Percentiles rank a stretch among this genome's conserved stretches.
phyloP scores from a whole-genome alignment of 257 asterid genomes.

The Lithospermum erythrorhizon region DNA sequence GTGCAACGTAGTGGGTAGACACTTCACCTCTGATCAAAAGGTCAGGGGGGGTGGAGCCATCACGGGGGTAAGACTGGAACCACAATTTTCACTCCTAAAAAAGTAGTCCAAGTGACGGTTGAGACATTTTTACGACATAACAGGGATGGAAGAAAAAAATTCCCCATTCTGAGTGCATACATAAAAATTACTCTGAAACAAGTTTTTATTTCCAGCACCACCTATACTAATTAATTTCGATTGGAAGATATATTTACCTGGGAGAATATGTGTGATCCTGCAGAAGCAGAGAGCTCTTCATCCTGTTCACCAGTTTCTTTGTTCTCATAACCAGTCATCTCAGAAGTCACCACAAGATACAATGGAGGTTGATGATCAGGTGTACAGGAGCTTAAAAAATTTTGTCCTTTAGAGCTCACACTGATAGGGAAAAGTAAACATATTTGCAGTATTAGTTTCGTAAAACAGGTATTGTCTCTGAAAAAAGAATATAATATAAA shows the following conservation, averaged over 20 bases:
- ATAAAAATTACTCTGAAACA: not conserved
- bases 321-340: conserved; percentile 39
- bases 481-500: not conserved
- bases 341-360: conserved; percentile 46
- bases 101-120: too few species aligned
- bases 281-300: conserved; percentile 25
- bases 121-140: too few species aligned
- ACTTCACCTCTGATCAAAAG: too few species aligned
- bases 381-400: conserved; percentile 65
- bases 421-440: conserved; percentile 28
- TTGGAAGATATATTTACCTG: conserved; percentile 24
- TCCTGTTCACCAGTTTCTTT: conserved; percentile 28
- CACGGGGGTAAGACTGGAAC: too few species aligned
- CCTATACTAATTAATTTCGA: not conserved
- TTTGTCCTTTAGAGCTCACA: conserved; percentile 64
- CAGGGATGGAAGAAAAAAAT: too few species aligned
- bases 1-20: too few species aligned
- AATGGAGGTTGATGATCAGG: conserved; percentile 93
- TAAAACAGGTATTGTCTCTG: conserved; percentile 6
- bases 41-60: too few species aligned
- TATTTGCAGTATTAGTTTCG: conserved; percentile 13
- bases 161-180: too few species aligned
- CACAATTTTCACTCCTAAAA: too few species aligned
- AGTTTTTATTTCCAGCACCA: not conserved
- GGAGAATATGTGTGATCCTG: conserved; percentile 38